Evolutionary conservation across 78 protist species (phyloP).

Genomic region (slime mould (Dictyostelium discoideum)): DNA sequence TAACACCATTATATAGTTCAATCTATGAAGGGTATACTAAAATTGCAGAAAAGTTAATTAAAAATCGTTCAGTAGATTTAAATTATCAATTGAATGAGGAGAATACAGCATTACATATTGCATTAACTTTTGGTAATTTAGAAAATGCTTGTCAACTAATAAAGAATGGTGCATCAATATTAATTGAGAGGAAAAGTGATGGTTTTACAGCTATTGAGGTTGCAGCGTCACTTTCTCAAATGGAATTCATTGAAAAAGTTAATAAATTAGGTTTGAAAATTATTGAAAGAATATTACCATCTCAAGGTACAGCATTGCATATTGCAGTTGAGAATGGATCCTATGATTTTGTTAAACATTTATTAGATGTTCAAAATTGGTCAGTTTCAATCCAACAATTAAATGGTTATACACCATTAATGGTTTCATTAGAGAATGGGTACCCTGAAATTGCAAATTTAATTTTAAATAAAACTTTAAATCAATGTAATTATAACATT

Average conservation of each 20-base stretch:
- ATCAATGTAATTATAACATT: neutral
- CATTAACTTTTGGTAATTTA: neutral
- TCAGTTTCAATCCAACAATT: slow-evolving; percentile 34
- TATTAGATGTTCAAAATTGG: neutral
- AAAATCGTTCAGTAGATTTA: neutral
- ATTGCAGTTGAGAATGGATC: slow-evolving; percentile 21
- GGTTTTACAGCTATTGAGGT: slow-evolving; percentile 12
- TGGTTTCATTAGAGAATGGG: slow-evolving; percentile 18
- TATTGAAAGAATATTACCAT: slow-evolving; percentile 3
- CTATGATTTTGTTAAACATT: neutral
- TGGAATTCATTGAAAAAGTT: neutral
- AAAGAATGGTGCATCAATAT: neutral
- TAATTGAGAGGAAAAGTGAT: neutral
- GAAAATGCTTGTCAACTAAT: neutral
- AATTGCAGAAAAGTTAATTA: neutral
- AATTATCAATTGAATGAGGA: slow-evolving; percentile 22
- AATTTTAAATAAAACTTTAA: neutral
- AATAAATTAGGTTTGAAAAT: neutral
- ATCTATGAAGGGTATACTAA: neutral
- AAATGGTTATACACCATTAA: slow-evolving; percentile 32
- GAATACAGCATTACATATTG: slow-evolving; percentile 23
- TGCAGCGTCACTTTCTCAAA: neutral
- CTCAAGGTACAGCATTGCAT: slow-evolving; percentile 34
- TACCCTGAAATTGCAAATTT: slow-evolving; percentile 46
- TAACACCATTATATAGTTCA: neutral